Evolutionary conservation across 306 rosid species (phyloP).

Genomic region (Cicer yamashitae): DNA sequence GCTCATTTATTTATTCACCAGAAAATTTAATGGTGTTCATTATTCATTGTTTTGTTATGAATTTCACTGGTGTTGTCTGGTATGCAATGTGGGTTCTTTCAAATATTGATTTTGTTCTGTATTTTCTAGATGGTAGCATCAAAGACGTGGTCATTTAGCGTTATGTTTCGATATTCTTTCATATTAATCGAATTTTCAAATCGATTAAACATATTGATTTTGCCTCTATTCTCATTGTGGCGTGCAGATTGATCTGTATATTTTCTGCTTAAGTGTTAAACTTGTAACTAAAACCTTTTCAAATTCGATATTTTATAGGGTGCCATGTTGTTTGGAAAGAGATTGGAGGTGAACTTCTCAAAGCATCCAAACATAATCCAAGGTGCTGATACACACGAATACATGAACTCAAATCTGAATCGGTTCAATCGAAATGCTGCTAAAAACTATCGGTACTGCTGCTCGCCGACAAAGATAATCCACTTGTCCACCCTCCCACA

Average conservation of each 20-base stretch:
- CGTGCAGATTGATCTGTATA: conserved; percentile 16
- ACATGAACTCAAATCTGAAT: conserved; percentile 86
- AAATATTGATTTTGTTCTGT: conserved; percentile 6
- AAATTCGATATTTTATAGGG: conserved; percentile 57
- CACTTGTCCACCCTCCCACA: conserved; percentile 94
- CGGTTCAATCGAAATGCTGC: conserved; percentile 99
- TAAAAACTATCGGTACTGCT: conserved; percentile 96
- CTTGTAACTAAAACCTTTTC: conserved; percentile 12
- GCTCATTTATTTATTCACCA: no score
- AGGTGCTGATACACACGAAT: conserved; percentile 94
- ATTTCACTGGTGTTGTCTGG: conserved; percentile 13
- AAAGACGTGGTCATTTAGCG: neutral
- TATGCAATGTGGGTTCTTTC: neutral
- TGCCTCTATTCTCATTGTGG: neutral
- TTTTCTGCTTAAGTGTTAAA: conserved; percentile 1
- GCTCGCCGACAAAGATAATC: conserved; percentile 93
- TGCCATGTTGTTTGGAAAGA: conserved; percentile 83
- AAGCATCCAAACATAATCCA: conserved; percentile 89
- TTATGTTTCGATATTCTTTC: neutral
- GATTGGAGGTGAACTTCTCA: conserved; percentile 93
- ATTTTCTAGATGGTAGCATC: conserved; percentile 27
- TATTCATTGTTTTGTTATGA: neutral
- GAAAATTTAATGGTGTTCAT: no score
- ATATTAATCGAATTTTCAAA: neutral
- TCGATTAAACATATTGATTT: neutral